These are phyloP conservation scores for Yamadazyma insecticola DNA, from an alignment of 805 yeast genomes.

Conservation along the genomic window DNA sequence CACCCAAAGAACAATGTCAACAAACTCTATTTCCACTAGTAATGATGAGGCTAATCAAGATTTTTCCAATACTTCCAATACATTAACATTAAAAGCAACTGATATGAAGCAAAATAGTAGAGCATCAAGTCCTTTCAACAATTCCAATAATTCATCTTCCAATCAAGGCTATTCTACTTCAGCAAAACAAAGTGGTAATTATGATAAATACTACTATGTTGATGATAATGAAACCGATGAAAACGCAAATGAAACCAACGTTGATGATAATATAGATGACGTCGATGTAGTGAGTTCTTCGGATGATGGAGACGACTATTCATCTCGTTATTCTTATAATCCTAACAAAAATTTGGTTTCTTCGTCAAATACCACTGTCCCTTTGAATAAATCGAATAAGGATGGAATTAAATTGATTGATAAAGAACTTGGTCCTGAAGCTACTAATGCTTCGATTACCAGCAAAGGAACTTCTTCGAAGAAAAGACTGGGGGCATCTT, in stretches of 20 bases:
- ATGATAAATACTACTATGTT: conserved; percentile 12
- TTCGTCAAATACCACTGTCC: conserved; percentile 6
- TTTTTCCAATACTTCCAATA: not conserved
- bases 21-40: conserved; percentile 8
- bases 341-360: conserved; percentile 5
- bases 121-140: conserved; percentile 6
- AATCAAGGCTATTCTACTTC: conserved; percentile 3
- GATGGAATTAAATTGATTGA: too few species aligned
- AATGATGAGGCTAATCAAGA: too few species aligned
- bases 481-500: conserved; percentile 26
- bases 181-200: too few species aligned
- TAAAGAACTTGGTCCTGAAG: not conserved
- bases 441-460: conserved; percentile 10
- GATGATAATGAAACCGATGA: not conserved
- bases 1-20: conserved; percentile 10
- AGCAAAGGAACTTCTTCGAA: conserved; percentile 21
- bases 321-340: conserved; percentile 10
- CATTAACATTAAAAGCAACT: not conserved
- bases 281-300: not conserved
- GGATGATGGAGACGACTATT: conserved; percentile 8
- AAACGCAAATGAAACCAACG: not conserved
- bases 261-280: too few species aligned
- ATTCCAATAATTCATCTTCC: conserved; percentile 4
- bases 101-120: conserved; percentile 1
- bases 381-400: conserved; percentile 1